These are phyloP conservation scores for Fomitopsis palustris DNA, from an alignment of 1,284 basidiomycete genomes.

Conservation along the genomic window DNA sequence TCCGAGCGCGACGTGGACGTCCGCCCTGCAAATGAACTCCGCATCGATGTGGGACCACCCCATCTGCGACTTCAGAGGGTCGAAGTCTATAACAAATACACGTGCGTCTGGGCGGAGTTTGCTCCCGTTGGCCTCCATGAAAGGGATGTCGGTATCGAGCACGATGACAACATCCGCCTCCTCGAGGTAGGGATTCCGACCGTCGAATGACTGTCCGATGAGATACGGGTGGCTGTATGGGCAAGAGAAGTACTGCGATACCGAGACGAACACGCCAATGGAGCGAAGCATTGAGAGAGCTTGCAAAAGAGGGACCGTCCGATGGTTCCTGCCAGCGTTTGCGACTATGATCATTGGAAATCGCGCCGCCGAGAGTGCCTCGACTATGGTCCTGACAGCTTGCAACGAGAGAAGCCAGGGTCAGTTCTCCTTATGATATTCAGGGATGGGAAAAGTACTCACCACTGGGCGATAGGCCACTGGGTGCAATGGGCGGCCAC, in stretches of 20 bases:
- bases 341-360: slow-evolving; percentile 65
- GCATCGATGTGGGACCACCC: slow-evolving; percentile 57
- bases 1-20: slow-evolving; percentile 47
- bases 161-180: slow-evolving; percentile 61
- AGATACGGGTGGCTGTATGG: slow-evolving; percentile 57
- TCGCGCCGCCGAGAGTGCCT: slow-evolving; percentile 45
- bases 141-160: slow-evolving; percentile 62
- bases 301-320: slow-evolving; percentile 44
- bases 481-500: slow-evolving; percentile 50
- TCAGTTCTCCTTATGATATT: not conserved
- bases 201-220: slow-evolving; percentile 46
- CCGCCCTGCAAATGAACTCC: slow-evolving; percentile 54
- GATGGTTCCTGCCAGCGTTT: slow-evolving; percentile 53
- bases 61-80: slow-evolving; percentile 53
- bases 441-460: slow-evolving; percentile 7
- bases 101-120: slow-evolving; percentile 39
- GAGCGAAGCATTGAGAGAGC: slow-evolving; percentile 47
- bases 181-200: slow-evolving; percentile 42
- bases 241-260: slow-evolving; percentile 50
- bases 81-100: slow-evolving; percentile 60
- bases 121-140: slow-evolving; percentile 49
- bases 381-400: slow-evolving; percentile 44
- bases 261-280: slow-evolving; percentile 52
- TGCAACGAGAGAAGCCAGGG: slow-evolving; percentile 30
- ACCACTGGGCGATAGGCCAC: slow-evolving; percentile 48